These are phyloP conservation scores for Penicillium brasilianum DNA, from an alignment of 2,329 filamentous ascomycete genomes.

Conservation along the genomic window DNA sequence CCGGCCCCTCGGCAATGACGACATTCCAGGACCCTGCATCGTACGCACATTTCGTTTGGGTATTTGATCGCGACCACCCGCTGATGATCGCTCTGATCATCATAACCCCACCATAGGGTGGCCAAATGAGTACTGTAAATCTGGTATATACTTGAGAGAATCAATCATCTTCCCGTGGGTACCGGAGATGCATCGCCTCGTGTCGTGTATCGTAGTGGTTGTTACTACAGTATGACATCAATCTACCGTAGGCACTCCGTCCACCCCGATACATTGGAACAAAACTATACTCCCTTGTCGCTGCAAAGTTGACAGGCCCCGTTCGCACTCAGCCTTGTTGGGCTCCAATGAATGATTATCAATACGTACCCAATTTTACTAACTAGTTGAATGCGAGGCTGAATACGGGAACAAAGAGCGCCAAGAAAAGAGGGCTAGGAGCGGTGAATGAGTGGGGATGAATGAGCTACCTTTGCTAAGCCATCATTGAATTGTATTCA, in stretches of 20 bases:
- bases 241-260: background rate
- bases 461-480: background rate
- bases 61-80: too few relatives aligned
- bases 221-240: background rate
- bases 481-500: background rate
- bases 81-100: slow-evolving; percentile 7
- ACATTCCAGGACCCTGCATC: background rate
- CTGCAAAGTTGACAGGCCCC: background rate
- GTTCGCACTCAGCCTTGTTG: slow-evolving; percentile 5
- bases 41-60: background rate
- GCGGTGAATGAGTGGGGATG: slow-evolving; percentile 2
- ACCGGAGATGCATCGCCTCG: background rate
- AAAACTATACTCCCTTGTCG: background rate
- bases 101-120: background rate
- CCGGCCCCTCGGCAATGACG: background rate
- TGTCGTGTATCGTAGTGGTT: too few relatives aligned
- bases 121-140: background rate
- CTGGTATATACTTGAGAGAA: background rate
- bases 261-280: background rate
- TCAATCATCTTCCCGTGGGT: background rate
- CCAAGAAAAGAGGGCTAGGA: background rate
- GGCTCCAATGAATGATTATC: background rate
- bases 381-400: background rate
- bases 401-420: background rate
- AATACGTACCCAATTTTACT: too few relatives aligned